Evolutionary conservation across 805 yeast genomes (phyloP).

Genomic region (Wickerhamiella dianesei): DNA sequence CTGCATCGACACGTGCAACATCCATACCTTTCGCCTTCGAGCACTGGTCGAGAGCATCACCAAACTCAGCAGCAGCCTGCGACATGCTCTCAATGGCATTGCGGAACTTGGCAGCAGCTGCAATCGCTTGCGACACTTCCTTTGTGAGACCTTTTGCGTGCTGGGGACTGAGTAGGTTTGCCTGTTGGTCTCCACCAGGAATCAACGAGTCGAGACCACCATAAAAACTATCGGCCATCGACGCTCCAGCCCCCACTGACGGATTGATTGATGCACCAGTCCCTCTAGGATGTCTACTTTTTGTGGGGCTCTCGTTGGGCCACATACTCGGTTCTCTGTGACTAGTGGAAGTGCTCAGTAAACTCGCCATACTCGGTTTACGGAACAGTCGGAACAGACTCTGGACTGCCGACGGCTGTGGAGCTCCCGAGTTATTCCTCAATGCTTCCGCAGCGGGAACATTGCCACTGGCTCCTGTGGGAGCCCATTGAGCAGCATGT

Average conservation of each 20-base stretch:
- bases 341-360: constrained; percentile 3
- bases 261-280: constrained; percentile 15
- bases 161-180: constrained; percentile 3
- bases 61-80: constrained; percentile 55
- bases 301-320: background rate
- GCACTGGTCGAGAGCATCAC: constrained; percentile 50
- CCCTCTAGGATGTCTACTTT: background rate
- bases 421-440: background rate
- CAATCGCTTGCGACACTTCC: constrained; percentile 31
- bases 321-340: too few species aligned
- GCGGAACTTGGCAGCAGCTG: constrained; percentile 35
- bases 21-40: constrained; percentile 43
- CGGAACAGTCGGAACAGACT: constrained; percentile 14
- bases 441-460: background rate
- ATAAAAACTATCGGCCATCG: constrained; percentile 10
- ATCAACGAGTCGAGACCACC: constrained; percentile 14
- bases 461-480: background rate
- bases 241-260: constrained; percentile 16
- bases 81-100: constrained; percentile 36
- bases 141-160: constrained; percentile 1
- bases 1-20: constrained; percentile 34
- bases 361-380: constrained; percentile 3
- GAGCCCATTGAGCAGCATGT: background rate
- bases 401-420: background rate
- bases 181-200: constrained; percentile 5